These are phyloP conservation scores for Phlegmacium glaucopus DNA, from an alignment of 768 basidiomycete species.

Conservation along the genomic window DNA sequence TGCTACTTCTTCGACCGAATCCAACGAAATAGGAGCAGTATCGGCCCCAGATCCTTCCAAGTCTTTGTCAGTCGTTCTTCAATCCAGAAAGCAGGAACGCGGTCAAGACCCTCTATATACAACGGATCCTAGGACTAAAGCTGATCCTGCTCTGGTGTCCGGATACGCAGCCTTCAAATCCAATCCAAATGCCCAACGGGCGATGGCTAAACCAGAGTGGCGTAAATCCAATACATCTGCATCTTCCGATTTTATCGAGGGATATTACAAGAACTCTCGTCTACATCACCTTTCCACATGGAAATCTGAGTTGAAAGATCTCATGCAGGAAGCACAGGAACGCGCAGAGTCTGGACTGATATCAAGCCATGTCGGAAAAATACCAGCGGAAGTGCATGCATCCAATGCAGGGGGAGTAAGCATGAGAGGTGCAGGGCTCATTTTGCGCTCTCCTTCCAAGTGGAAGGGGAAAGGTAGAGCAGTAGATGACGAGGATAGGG, in stretches of 20 bases:
- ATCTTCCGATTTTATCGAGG: constrained; percentile 83
- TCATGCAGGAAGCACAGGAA: constrained; percentile 80
- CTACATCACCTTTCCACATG: constrained; percentile 90
- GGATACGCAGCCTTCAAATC: constrained; percentile 66
- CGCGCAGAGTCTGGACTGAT: constrained; percentile 44
- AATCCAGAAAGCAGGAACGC: constrained; percentile 10
- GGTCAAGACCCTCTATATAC: constrained; percentile 25
- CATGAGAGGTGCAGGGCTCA: constrained; percentile 50
- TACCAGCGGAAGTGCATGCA: constrained; percentile 22
- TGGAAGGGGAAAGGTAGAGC: constrained; percentile 59
- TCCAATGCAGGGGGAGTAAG: constrained; percentile 29
- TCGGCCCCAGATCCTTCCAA: background rate
- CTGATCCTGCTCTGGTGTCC: constrained; percentile 47
- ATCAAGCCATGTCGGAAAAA: constrained; percentile 27
- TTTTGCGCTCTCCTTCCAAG: constrained; percentile 46
- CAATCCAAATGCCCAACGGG: constrained; percentile 71
- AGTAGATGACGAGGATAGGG: constrained; percentile 48
- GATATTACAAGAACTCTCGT: constrained; percentile 81
- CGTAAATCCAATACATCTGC: constrained; percentile 83
- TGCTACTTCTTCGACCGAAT: constrained; percentile 3
- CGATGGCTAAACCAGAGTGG: constrained; percentile 86
- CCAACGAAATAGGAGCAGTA: background rate
- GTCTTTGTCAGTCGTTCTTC: constrained; percentile 1
- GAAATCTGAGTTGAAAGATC: constrained; percentile 83
- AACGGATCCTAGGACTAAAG: constrained; percentile 40